These are phyloP conservation scores for Sophora flavescens DNA, from an alignment of 306 rosid species.

Conservation along the genomic window DNA sequence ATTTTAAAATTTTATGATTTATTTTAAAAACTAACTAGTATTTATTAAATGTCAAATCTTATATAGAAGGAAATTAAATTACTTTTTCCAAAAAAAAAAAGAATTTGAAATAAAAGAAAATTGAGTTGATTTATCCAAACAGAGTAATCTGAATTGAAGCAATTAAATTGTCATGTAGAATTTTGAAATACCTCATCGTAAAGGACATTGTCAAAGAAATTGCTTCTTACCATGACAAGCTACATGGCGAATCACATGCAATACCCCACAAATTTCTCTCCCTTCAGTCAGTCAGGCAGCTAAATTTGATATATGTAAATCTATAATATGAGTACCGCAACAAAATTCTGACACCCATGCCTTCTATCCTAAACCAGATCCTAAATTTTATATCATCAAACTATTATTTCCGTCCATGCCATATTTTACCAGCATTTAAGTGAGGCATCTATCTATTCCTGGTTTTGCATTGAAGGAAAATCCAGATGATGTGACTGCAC, in stretches of 20 bases:
- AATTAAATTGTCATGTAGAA: too few species aligned
- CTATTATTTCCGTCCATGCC: constrained; percentile 37
- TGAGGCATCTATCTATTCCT: constrained; percentile 42
- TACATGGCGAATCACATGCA: constrained; percentile 32
- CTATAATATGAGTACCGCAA: constrained; percentile 30
- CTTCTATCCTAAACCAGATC: constrained; percentile 32
- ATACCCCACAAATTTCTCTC: constrained; percentile 16
- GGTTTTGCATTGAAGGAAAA: constrained; percentile 50
- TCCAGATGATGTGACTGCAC: constrained; percentile 49
- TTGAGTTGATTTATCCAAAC: too few species aligned
- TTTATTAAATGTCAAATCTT: too few species aligned
- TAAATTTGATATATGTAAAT: not conserved
- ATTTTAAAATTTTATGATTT: too few species aligned
- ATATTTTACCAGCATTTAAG: constrained; percentile 25
- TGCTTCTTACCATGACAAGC: constrained; percentile 32
- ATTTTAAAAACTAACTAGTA: too few species aligned
- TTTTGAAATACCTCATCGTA: too few species aligned
- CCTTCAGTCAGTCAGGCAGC: constrained; percentile 17
- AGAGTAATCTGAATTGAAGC: too few species aligned
- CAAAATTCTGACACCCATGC: constrained; percentile 41
- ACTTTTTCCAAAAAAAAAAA: too few species aligned
- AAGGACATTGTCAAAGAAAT: not conserved
- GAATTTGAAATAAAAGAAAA: too few species aligned
- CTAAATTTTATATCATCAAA: constrained; percentile 13
- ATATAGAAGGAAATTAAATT: too few species aligned